Evolutionary conservation across 768 basidiomycete species (phyloP).

Genomic region (Amanita molliuscula): DNA sequence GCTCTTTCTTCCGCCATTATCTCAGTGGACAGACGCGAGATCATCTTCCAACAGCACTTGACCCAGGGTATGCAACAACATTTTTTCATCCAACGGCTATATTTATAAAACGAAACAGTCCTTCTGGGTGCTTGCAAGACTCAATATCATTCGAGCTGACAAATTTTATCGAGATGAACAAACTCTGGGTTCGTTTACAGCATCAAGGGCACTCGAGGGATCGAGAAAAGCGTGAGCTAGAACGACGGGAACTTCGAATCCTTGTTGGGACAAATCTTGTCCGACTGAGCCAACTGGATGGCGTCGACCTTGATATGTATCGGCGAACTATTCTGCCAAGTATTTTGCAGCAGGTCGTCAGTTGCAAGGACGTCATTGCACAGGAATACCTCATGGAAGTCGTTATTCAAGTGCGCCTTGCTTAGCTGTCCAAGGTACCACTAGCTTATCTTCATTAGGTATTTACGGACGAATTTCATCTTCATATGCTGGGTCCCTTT

Average conservation of each 20-base stretch:
- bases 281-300: constrained; percentile 88
- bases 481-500: constrained; percentile 93
- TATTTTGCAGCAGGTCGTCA: constrained; percentile 94
- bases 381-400: constrained; percentile 99
- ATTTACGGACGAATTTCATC: constrained; percentile 97
- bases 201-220: constrained; percentile 97
- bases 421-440: not conserved
- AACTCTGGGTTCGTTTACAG: constrained; percentile 97
- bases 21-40: constrained; percentile 95
- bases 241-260: constrained; percentile 89
- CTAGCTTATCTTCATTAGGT: constrained; percentile 41
- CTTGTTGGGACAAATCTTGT: constrained; percentile 98
- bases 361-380: constrained; percentile 96
- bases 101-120: constrained; percentile 32
- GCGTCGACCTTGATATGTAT: constrained; percentile 93
- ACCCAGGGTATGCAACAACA: constrained; percentile 53
- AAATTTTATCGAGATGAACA: constrained; percentile 99
- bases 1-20: constrained; percentile 90
- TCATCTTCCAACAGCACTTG: constrained; percentile 82
- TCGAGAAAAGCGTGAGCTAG: constrained; percentile 94
- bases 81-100: constrained; percentile 2
- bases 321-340: constrained; percentile 78
- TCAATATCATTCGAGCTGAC: constrained; percentile 94
- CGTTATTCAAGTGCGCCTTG: constrained; percentile 75
- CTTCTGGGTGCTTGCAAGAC: constrained; percentile 85